These are phyloP conservation scores for Cynara cardunculus DNA, from an alignment of 129 eudicot species.

Conservation along the genomic window DNA sequence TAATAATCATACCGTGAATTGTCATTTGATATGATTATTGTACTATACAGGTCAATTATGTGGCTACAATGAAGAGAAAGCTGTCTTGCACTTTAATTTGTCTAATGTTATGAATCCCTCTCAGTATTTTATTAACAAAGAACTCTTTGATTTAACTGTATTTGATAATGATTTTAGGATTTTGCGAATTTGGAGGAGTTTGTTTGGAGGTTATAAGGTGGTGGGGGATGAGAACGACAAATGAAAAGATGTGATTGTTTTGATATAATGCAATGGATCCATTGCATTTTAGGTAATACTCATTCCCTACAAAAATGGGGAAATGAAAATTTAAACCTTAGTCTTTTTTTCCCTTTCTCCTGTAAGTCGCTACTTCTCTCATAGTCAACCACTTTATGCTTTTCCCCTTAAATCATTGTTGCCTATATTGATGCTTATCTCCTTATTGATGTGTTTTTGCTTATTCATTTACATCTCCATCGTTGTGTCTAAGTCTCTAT, in stretches of 20 bases:
- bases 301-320: neutral
- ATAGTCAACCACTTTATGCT: neutral
- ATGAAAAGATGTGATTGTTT: neutral
- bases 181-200: too few relatives aligned
- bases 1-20: neutral
- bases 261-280: neutral
- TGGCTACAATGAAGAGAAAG: neutral
- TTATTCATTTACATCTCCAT: neutral
- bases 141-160: neutral
- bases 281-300: neutral
- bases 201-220: neutral
- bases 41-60: neutral
- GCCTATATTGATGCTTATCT: neutral
- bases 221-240: neutral
- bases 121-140: neutral
- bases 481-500: neutral
- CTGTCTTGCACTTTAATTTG: neutral
- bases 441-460: neutral
- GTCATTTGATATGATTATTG: neutral
- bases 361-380: too few relatives aligned
- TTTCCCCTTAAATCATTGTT: neutral
- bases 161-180: neutral
- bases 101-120: neutral
- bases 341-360: neutral
- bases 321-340: neutral